These are phyloP conservation scores for Colletotrichum godetiae DNA, from an alignment of 2,329 filamentous ascomycete genomes.

Conservation along the genomic window DNA sequence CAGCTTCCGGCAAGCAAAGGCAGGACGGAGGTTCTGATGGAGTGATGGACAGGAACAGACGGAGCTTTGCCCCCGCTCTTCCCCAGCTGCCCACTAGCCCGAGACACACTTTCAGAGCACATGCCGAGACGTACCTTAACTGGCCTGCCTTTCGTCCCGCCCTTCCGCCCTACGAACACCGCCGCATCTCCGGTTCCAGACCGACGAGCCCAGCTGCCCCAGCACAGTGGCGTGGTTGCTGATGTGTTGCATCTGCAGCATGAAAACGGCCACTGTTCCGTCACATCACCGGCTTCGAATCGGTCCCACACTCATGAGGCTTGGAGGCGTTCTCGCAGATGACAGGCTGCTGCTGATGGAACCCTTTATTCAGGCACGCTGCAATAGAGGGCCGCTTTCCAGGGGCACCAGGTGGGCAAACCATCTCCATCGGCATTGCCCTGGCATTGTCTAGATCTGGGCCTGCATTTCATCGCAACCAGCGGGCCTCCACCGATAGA, in stretches of 20 bases:
- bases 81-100: background rate
- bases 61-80: slow-evolving; percentile 9
- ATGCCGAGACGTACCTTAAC: slow-evolving; percentile 21
- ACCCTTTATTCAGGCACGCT: slow-evolving; percentile 12
- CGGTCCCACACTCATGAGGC: slow-evolving; percentile 9
- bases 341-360: slow-evolving; percentile 26
- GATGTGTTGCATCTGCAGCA: slow-evolving; percentile 22
- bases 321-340: slow-evolving; percentile 16
- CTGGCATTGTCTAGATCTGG: background rate
- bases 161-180: background rate
- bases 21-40: slow-evolving; percentile 14
- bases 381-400: slow-evolving; percentile 4
- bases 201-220: slow-evolving; percentile 9
- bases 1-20: slow-evolving; percentile 14
- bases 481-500: background rate
- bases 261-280: slow-evolving; percentile 32
- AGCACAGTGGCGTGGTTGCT: slow-evolving; percentile 20
- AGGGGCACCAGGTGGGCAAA: slow-evolving; percentile 8
- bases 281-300: slow-evolving; percentile 24
- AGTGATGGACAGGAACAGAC: slow-evolving; percentile 18
- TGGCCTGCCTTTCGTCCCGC: background rate
- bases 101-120: slow-evolving; percentile 4
- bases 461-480: slow-evolving; percentile 5
- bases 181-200: slow-evolving; percentile 20
- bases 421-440: background rate